phyloP scores from a whole-genome alignment of 805 yeast species.

The Saccharomycopsis sp. region DNA sequence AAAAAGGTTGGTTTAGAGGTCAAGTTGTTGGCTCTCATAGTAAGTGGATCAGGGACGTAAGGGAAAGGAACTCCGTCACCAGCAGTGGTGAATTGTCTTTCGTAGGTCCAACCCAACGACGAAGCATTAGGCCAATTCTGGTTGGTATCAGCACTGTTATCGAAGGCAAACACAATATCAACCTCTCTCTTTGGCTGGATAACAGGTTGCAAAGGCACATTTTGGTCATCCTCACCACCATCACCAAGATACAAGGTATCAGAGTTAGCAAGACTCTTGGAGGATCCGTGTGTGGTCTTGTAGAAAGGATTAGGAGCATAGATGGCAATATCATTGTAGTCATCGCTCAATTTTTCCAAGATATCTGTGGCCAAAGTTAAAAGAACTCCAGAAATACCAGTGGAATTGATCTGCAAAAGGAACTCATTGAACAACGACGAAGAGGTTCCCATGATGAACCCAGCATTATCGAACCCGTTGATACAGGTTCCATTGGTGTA shows the following conservation, averaged over 20 bases:
- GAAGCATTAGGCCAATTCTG: constrained; percentile 53
- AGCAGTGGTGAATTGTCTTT: constrained; percentile 49
- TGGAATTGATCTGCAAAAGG: constrained; percentile 44
- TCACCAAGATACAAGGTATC: constrained; percentile 51
- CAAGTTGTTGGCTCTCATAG: constrained; percentile 54
- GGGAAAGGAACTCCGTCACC: constrained; percentile 59
- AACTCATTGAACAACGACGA: constrained; percentile 72
- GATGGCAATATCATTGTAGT: constrained; percentile 61
- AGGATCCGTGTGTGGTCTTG: constrained; percentile 34
- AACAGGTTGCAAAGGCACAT: constrained; percentile 58
- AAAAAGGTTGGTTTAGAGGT: constrained; percentile 72
- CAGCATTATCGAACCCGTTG: constrained; percentile 73
- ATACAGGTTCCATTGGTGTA: constrained; percentile 41
- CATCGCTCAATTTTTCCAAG: constrained; percentile 40
- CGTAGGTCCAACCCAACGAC: constrained; percentile 48
- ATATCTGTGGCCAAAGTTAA: constrained; percentile 40
- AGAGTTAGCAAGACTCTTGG: constrained; percentile 33
- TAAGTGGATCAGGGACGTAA: constrained; percentile 62
- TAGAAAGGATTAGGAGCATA: constrained; percentile 69
- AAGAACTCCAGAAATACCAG: constrained; percentile 42
- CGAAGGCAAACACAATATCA: constrained; percentile 60
- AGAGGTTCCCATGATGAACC: constrained; percentile 78
- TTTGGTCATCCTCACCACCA: constrained; percentile 67
- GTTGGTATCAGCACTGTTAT: constrained; percentile 60
- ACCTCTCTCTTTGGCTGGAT: constrained; percentile 52